These are phyloP conservation scores for Globisporangium megalacanthum DNA, from an alignment of 352 stramenopile species.

Conservation along the genomic window DNA sequence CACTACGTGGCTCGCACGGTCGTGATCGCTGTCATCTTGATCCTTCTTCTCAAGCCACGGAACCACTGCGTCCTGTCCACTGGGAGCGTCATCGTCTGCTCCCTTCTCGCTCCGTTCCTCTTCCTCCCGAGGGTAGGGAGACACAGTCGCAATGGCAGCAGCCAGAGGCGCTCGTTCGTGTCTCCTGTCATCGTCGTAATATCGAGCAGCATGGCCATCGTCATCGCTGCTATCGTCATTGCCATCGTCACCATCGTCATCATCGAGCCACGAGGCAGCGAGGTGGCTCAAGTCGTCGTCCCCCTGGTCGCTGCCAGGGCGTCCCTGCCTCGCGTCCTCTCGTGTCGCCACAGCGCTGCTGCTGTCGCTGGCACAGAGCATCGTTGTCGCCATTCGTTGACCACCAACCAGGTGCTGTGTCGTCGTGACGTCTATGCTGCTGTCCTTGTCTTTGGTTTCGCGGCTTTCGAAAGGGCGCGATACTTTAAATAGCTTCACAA, in stretches of 20 bases:
- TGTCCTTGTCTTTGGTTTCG: not conserved
- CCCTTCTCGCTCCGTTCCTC: not conserved
- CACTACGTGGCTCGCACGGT: too few species aligned
- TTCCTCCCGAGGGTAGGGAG: too few species aligned
- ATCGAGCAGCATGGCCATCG: not conserved
- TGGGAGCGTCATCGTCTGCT: not conserved
- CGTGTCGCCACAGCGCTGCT: not conserved
- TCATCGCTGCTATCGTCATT: constrained; percentile 1
- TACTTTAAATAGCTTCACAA: too few species aligned
- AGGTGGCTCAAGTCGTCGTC: constrained; percentile 11
- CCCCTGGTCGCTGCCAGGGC: constrained; percentile 4
- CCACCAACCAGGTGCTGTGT: too few species aligned
- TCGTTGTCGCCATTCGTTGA: not conserved
- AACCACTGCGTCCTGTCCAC: constrained; percentile 4
- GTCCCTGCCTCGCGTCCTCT: not conserved
- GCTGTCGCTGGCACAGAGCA: not conserved
- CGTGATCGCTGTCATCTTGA: constrained; percentile 9
- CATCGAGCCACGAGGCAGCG: constrained; percentile 10
- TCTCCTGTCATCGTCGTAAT: not conserved
- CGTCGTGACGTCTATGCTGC: not conserved
- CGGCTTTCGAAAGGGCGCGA: too few species aligned
- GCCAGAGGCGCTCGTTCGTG: not conserved
- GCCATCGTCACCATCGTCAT: constrained; percentile 6
- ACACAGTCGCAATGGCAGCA: too few species aligned
- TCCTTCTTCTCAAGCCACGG: constrained; percentile 13